These are phyloP conservation scores for Hyaloscypha hepaticicola DNA, from an alignment of 495 filamentous ascomycete genomes.

Conservation along the genomic window DNA sequence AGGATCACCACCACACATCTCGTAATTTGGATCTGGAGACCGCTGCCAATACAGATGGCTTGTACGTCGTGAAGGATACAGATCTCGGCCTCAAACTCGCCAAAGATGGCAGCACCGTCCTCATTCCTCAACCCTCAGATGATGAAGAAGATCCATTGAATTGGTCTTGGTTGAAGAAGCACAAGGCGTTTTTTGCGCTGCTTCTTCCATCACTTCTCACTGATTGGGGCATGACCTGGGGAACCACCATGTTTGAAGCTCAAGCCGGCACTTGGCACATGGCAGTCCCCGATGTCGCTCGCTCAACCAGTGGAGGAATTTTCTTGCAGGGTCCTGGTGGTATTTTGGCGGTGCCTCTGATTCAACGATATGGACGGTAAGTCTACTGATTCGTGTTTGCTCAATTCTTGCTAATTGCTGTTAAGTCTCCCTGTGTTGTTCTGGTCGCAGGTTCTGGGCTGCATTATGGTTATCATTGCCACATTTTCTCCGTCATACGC, in stretches of 20 bases:
- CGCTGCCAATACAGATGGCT: not conserved
- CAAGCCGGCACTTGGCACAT: conserved; percentile 52
- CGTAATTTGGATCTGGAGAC: conserved; percentile 6
- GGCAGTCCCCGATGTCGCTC: conserved; percentile 40
- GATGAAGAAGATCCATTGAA: conserved; percentile 21
- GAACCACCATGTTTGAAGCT: conserved; percentile 46
- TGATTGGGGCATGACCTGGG: conserved; percentile 50
- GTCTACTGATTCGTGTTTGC: not conserved
- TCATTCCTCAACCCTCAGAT: conserved; percentile 24
- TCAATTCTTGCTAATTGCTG: conserved; percentile 2
- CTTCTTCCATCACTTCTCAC: conserved; percentile 29
- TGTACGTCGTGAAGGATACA: conserved; percentile 13
- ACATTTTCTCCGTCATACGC: conserved; percentile 45
- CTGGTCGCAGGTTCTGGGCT: conserved; percentile 50
- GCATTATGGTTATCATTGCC: conserved; percentile 47
- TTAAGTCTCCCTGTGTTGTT: conserved; percentile 44
- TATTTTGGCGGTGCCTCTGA: conserved; percentile 50
- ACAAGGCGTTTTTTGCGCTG: conserved; percentile 14
- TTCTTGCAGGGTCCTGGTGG: conserved; percentile 54
- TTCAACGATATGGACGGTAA: conserved; percentile 49
- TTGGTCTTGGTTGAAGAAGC: conserved; percentile 21
- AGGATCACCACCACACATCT: not conserved
- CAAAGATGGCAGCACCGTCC: conserved; percentile 19
- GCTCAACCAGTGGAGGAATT: conserved; percentile 50
- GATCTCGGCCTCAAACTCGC: conserved; percentile 5